phyloP scores from a whole-genome alignment of 1,139 yeast genomes.

The Kluyveromyces sp. region DNA sequence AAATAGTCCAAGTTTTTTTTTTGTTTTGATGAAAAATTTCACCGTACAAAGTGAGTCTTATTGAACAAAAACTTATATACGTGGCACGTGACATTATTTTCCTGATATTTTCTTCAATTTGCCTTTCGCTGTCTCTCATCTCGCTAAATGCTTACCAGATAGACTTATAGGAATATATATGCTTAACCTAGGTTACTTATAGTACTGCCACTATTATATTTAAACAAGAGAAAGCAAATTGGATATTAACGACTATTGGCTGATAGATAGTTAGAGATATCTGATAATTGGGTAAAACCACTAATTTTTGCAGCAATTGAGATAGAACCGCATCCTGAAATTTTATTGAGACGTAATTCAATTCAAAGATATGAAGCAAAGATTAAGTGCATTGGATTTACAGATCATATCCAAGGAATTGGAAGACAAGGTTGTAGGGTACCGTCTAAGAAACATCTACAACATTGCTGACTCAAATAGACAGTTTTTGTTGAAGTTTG shows the following conservation, averaged over 20 bases:
- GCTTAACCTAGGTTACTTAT: too few species aligned
- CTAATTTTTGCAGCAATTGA: too few species aligned
- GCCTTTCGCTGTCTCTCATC: too few species aligned
- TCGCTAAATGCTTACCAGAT: too few species aligned
- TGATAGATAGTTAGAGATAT: too few species aligned
- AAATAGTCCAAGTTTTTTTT: not conserved
- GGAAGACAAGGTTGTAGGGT: slow-evolving; percentile 45
- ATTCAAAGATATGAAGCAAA: slow-evolving; percentile 46
- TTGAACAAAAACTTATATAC: not conserved
- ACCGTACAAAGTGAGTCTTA: not conserved
- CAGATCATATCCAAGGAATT: slow-evolving; percentile 66
- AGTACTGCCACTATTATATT: too few species aligned
- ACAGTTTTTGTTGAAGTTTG: slow-evolving; percentile 73
- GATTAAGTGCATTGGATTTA: slow-evolving; percentile 78
- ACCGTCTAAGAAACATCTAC: slow-evolving; percentile 78
- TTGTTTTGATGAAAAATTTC: slow-evolving; percentile 3
- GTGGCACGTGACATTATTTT: not conserved
- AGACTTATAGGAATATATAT: too few species aligned
- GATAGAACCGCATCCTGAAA: too few species aligned
- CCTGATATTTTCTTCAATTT: not conserved
- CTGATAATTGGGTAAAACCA: too few species aligned
- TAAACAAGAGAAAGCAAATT: too few species aligned
- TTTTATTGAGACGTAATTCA: too few species aligned
- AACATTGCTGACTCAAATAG: slow-evolving; percentile 66
- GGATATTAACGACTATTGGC: too few species aligned